Conservation (phyloP, 441 rosid species). For the Kokia cookei region DNA sequence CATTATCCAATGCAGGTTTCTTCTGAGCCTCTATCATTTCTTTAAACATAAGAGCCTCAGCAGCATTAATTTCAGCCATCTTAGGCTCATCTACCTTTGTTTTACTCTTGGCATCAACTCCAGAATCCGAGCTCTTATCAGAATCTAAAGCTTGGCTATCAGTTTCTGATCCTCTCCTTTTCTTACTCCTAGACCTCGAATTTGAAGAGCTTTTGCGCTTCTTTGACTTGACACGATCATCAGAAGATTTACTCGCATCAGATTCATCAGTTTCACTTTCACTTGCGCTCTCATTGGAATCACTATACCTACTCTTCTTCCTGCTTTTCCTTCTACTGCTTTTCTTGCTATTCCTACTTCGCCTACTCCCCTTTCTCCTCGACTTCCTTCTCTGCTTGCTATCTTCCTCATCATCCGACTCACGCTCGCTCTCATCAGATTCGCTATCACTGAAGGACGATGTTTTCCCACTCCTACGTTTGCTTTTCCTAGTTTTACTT, state of each 20-base stretch:
- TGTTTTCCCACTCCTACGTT: constrained; percentile 28
- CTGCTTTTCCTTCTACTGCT: constrained; percentile 26
- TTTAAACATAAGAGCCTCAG: constrained; percentile 54
- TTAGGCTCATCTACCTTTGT: constrained; percentile 31
- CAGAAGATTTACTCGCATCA: constrained; percentile 33
- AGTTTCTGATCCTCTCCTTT: constrained; percentile 27
- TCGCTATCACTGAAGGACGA: constrained; percentile 27
- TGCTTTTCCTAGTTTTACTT: constrained; percentile 24
- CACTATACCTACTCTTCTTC: constrained; percentile 35
- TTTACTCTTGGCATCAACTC: constrained; percentile 23
- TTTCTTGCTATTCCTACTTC: constrained; percentile 24
- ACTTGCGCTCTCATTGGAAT: constrained; percentile 49
- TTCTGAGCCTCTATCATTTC: constrained; percentile 79
- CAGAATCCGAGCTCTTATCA: constrained; percentile 28
- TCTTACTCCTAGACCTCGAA: constrained; percentile 31
- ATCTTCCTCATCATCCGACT: constrained; percentile 42
- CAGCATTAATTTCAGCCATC: constrained; percentile 41
- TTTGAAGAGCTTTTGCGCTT: constrained; percentile 22
- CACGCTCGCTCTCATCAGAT: constrained; percentile 39
- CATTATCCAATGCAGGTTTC: constrained; percentile 63
- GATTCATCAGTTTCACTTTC: constrained; percentile 30
- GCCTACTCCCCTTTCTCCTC: constrained; percentile 27
- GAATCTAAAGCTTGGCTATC: constrained; percentile 25
- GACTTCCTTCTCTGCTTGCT: constrained; percentile 35
- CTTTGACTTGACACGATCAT: constrained; percentile 34